Evolutionary conservation across 768 basidiomycete genomes (phyloP), one percentile per base, ranked within the genome.

Genomic region (Mycena venus): DNA sequence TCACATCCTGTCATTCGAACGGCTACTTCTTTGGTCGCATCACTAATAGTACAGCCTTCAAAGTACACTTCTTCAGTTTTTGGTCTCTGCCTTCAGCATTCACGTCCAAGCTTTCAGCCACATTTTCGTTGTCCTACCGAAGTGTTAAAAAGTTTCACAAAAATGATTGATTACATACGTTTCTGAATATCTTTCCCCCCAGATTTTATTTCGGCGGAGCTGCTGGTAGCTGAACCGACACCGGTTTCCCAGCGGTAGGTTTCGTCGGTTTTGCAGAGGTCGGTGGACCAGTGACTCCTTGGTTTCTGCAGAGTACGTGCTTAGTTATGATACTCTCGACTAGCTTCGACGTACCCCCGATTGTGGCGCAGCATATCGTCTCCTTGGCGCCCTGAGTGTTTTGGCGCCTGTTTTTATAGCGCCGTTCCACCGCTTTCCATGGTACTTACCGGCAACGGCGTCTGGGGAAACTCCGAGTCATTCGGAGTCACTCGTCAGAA

Each of bases 381-480:
- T 36, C 58, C 19, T 17, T 42, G 15, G 42, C 42, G 42, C n/a
- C 42, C 42, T 42, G 42, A 17, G 42, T 42, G 42, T 42, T 60
- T 60, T 60, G 58, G 58, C 58, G 58, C 58, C 58, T 60, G 58
- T 60, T 60, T 60, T 60, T 60, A 60, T 60, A 60, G 32, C 58
- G 58, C 58, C 27, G 40, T 27, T 42, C 47, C 61, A 27, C 61
- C 42, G 61, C 40, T 44, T 62, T 47, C 61, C 61, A 62, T 31
- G 25, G 40, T 44, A 47, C 61, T 62, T 62, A 8, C 40, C 61
- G 42, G 25, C 40, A 62, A 31, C 61, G 61, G 61, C 61, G 40
- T 62, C 61, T 62, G 61, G 61, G 61, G 27, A 44, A 62, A 62
- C 40, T 10, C 61, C 40, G 40, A 62, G 25, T 62, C 27, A 62